Evolutionary conservation across 768 basidiomycete genomes (phyloP), one percentile per base, ranked within the genome.

Genomic region (Cystofilobasidium capitatum): DNA sequence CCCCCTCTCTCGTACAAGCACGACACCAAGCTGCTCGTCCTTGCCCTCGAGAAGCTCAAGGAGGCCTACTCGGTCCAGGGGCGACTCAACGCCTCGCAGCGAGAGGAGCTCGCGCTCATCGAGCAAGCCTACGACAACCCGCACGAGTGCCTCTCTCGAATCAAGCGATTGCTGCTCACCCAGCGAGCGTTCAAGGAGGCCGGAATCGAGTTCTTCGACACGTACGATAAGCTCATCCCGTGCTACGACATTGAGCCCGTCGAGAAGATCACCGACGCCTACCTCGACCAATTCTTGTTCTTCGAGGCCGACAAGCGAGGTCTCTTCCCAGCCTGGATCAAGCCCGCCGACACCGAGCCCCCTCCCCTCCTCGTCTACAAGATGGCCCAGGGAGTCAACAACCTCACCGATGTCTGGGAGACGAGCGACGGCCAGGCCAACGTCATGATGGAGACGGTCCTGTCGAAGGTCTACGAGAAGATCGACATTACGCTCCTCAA

Each of bases 241-340:
- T 97, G 92, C 75, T 98, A 99, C 76, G 94, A 98, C 73, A 98
- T 99, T 70, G 96, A 99, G 76, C 96, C 96, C 0, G 91, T 99
- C 20, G 96, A 99, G 81, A 99, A 99, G 85, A 98, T 99, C 71
- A 98, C 96, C 33, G 96, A 98, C 77, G 96, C 96, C 37, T 69
- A 69, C 63, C 58, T 40, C 86, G 98, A 97, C 76, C 94, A 98
- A 79, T 98, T 96, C 85, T 78, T 99, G 64, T 96, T 91, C 84
- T 99, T 96, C 74, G 94, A 99, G 82, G 91, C 92, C 26, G 96
- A 99, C 79, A 98, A 98, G 77, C 88, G 96, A 72, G 91, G 91
- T 58, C 79, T 99, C 29, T 98, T 98, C 86, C 96, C 96, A 14
- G 86, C 91, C 1, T 99, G 96, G 94, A 96, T 99, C 77, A 99